phyloP scores from a whole-genome alignment of 352 stramenopile genomes.

The Phytophthora boehmeriae region DNA sequence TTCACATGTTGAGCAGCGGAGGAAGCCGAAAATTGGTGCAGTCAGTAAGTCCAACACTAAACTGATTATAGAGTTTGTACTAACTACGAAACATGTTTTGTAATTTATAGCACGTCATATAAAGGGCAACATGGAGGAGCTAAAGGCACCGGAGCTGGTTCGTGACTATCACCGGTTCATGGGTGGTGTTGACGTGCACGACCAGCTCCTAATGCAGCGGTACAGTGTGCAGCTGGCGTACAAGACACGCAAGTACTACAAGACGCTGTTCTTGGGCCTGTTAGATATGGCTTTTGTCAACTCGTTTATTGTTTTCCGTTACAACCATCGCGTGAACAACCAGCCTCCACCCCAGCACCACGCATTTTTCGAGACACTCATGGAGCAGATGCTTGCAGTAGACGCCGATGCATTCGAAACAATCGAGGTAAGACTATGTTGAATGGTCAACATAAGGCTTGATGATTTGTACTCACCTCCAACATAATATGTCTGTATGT shows the following conservation, averaged over 20 bases:
- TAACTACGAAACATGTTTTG: neutral
- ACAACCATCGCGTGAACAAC: neutral
- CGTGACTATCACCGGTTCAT: conserved; percentile 23
- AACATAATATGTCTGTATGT: neutral
- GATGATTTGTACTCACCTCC: neutral
- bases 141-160: conserved; percentile 11
- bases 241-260: conserved; percentile 26
- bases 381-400: conserved; percentile 4
- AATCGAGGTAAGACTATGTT: conserved; percentile 7
- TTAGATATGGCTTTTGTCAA: conserved; percentile 27
- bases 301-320: conserved; percentile 14
- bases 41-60: conserved; percentile 11
- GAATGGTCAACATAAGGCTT: neutral
- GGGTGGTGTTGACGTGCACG: conserved; percentile 26
- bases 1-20: conserved; percentile 9
- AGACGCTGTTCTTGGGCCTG: conserved; percentile 24
- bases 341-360: neutral
- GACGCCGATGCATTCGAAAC: neutral
- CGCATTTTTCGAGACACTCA: conserved; percentile 13
- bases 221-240: conserved; percentile 17
- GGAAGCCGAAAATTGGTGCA: neutral
- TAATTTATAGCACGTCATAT: conserved; percentile 1
- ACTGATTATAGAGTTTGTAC: neutral
- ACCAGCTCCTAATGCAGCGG: conserved; percentile 26
- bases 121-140: neutral